These are phyloP conservation scores for Venturia nashicola DNA, from an alignment of 2,329 filamentous ascomycete species.

Conservation along the genomic window DNA sequence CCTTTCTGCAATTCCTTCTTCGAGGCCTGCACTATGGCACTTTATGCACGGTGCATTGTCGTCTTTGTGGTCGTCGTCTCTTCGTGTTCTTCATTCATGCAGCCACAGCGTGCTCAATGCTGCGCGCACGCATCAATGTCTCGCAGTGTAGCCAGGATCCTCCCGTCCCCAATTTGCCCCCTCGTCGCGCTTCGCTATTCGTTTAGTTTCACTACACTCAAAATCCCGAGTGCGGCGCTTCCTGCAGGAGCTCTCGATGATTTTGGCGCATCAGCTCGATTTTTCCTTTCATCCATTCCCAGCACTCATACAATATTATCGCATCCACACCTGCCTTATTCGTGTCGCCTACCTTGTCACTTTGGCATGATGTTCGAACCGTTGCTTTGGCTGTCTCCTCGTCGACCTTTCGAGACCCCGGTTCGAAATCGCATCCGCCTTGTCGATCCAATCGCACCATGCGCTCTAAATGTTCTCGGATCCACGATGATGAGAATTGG, in stretches of 20 bases:
- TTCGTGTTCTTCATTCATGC: background rate
- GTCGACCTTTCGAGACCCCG: background rate
- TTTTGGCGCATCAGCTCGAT: background rate
- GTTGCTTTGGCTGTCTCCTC: background rate
- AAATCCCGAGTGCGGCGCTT: background rate
- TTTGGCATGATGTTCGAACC: background rate
- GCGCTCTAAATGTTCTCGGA: background rate
- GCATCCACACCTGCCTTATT: background rate
- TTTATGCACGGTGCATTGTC: background rate
- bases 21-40: background rate
- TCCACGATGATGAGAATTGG: background rate
- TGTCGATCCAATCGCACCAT: background rate
- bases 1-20: background rate
- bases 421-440: background rate
- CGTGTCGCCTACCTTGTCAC: background rate
- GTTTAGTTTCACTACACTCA: background rate
- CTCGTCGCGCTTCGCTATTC: background rate
- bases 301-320: background rate
- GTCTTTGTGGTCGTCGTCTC: background rate
- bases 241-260: background rate
- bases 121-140: slow-evolving; percentile 3
- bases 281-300: background rate
- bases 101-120: slow-evolving; percentile 1
- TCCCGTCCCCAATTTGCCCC: background rate
- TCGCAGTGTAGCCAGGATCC: background rate